Evolutionary conservation across 768 basidiomycete species (phyloP), one percentile per base, ranked within the genome.

Genomic region (Boletus barrowsii): DNA sequence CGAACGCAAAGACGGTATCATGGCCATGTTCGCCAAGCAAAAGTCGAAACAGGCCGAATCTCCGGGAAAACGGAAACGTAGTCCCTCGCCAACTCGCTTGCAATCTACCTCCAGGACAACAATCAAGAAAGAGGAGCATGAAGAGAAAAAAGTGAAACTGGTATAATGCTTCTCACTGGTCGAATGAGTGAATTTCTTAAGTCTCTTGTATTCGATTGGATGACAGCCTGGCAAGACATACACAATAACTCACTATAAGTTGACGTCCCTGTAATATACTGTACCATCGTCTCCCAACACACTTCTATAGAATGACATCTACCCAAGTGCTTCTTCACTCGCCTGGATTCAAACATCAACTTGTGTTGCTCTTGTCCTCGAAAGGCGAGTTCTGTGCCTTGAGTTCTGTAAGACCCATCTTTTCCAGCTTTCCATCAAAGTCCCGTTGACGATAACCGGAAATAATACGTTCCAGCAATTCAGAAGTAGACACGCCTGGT

Each of bases 401-500:
- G 47, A 90, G 78, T 66, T 88, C 86, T 26, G 79, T 74, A 60
- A 78, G 80, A 0, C 96, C 94, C 81, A 97, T 96, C 77, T 87
- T 93, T 54, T 81, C 82, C 40, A 98, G 73, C 73, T 98, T 99
- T 49, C 79, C 80, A 69, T 98, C 96, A 68, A 96, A 94, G 55
- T 87, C 83, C 17, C 90, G 79, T 42, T 83, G 83, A 24, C 93
- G 80, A 71, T 98, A 98, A 15, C 88, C 86, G 15, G 81, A 79
- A 17, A 98, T 90, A 64, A 98, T 94, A 24, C 97, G 87, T 67
- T 93, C 92, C 36, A 99, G 81, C 18, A 98, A 79, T 36, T 90
- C 88, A 0, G 94, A 96, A 0, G 97, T 99, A 10, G 94, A 97
- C 10, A 98, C 83, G 10, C 93, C 93, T 0, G 93, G 93, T 5